Base-by-base conservation (phyloP, 1,284 basidiomycete genomes). In the Cutaneotrichosporon sp. region DNA sequence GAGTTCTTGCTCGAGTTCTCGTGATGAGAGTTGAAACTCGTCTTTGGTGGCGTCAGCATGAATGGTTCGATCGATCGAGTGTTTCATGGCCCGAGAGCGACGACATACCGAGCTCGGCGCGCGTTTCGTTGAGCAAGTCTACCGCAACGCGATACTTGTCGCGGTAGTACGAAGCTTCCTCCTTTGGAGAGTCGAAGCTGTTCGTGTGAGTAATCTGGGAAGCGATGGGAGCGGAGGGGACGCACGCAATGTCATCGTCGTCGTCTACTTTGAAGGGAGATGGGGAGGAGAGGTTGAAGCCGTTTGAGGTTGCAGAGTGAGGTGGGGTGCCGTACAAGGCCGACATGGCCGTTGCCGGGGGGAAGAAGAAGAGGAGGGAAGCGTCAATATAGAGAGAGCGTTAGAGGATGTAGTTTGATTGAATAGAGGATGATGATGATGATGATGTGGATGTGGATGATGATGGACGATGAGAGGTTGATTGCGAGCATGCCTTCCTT, bases 1-100 rank as follows among this genome's bases (percentile, higher is more conserved):
- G 47, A 97, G 83, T 80, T 97, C 93, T 68, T 93, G 89, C 82
- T 97, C 94, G 38, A 97, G 86, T 73, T 96, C 92, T 81, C 91
- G 92, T 78, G 91, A 93, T 55, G 90, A 91, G 66, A 87, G 83
- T 71, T 95, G 91, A 76, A 96, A 96, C 69, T 96, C 93, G 74
- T 93, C 90, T 78, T 62, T 4, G 63, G 55, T 40, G 57, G 14
- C 18, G 31, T 51, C 47, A 30, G 36, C 16, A 22, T 13, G 53
- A 55, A 34, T 22, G 53, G 31, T 8, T 32, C 50, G 34, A 30
- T 34, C 30, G 52, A 34, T 9, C 26, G 40, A 4, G 18, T 22
- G 56, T 26, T 42, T 42, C 13, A 42, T 16, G 40, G 40, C 16
- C 40, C 40, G 40, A 42, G 40, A n/a, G 16, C 14, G 51, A 9